Base-by-base conservation (phyloP, 495 filamentous ascomycete genomes). In the Aspergillus bertholletiae region DNA sequence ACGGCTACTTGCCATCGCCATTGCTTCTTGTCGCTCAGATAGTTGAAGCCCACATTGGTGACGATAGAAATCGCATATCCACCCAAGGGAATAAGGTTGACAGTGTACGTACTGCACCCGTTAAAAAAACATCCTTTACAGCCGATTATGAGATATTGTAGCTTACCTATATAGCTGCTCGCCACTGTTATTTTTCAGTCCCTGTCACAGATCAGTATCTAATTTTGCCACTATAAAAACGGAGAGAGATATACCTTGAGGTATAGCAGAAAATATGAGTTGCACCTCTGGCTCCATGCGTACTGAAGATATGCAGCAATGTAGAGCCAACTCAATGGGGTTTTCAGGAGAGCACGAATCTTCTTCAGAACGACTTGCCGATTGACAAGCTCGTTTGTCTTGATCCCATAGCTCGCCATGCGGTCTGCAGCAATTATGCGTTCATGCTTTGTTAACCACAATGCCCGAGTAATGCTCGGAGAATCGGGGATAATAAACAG, bases 71-170 rank as follows among this genome's bases (percentile, higher is more conserved):
- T 61, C 5, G 70, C 75, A 17, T 74, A 70, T 11, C 72, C 64
- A 18, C 74, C 73, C 1, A 74, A 73, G 3, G 78, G 77, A 35
- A 74, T 76, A 2, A 71, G 60, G 60, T 81, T 81, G 48, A 65
- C 59, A 28, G 46, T 57, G 30, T 58, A 58, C n/a, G 55, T 62
- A 23, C 48, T 62, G 22, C 11, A 21, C 7, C 6, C 30, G 30
- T 32, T 12, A 32, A 12, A 32, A 9, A 9, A 32, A 9, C 2
- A 32, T n/a, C n/a, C 8, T 3, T 3, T 7, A 32, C 30, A 32
- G 17, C n/a, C 17, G 2, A 37, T 2, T 46, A 17, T 6, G 15
- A 7, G 1, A 39, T 5, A 24, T 17, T 52, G 2, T 5, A 9
- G 15, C 15, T 1, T 18, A 46, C 51, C 51, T 54, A 43, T 56